Conservation (phyloP, 129 eudicot species). For the Escallonia herrerae region DNA sequence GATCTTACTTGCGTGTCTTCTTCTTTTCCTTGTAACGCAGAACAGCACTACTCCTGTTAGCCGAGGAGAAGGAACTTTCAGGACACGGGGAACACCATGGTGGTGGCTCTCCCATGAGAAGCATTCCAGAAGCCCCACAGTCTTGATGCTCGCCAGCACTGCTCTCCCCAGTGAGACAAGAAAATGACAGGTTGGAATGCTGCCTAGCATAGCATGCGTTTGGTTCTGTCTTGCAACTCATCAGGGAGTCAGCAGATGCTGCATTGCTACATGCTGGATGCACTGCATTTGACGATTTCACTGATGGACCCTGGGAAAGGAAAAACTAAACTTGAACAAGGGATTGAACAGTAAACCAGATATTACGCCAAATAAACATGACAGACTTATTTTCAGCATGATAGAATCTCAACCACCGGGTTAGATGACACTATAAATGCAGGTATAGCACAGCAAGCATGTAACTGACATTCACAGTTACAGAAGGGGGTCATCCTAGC, state of each 20-base stretch:
- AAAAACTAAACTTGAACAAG: neutral
- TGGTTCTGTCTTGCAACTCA: conserved; percentile 84
- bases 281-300: conserved; percentile 27
- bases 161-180: conserved; percentile 72
- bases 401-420: neutral
- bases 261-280: conserved; percentile 74
- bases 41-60: conserved; percentile 71
- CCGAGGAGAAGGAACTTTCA: conserved; percentile 48
- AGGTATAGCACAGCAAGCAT: neutral
- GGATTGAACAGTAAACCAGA: too few relatives aligned
- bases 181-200: conserved; percentile 63
- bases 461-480: neutral
- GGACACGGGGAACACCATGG: conserved; percentile 65
- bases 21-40: conserved; percentile 87
- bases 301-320: conserved; percentile 46
- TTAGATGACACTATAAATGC: neutral
- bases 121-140: conserved; percentile 76
- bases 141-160: conserved; percentile 71
- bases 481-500: neutral
- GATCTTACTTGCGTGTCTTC: conserved; percentile 67
- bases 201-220: conserved; percentile 40
- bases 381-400: neutral
- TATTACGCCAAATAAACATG: neutral
- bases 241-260: conserved; percentile 74
- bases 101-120: conserved; percentile 73